Evolutionary conservation across 106 monocot species (phyloP).

Genomic region (Gastrodia elata): DNA sequence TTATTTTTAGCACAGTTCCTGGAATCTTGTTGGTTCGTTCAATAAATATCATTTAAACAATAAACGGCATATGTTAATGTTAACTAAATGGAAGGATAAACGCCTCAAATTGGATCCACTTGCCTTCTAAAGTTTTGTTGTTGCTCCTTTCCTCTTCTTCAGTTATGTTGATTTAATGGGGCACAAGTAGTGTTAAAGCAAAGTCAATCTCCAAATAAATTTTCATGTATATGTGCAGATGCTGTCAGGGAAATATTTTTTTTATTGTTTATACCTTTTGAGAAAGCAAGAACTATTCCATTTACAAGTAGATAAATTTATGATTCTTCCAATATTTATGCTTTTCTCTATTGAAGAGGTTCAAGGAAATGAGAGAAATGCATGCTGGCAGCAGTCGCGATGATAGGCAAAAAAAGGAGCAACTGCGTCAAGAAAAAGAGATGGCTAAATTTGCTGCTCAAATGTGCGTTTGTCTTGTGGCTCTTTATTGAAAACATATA

Average conservation of each 20-base stretch:
- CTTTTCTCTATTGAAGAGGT: conserved; percentile 41
- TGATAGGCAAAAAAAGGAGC: conserved; percentile 87
- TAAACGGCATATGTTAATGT: neutral
- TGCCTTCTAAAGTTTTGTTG: neutral
- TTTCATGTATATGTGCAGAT: neutral
- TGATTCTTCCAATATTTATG: neutral
- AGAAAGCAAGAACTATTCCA: neutral
- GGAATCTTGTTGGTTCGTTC: neutral
- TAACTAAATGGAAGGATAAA: neutral
- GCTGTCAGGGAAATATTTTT: neutral
- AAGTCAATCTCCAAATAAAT: neutral
- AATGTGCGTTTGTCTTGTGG: conserved; percentile 32
- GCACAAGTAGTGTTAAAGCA: neutral
- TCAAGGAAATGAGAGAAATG: conserved; percentile 99
- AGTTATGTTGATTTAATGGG: neutral
- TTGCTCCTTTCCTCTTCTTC: neutral
- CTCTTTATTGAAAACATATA: neutral
- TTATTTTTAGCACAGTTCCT: neutral
- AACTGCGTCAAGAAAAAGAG: conserved; percentile 94
- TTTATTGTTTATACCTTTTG: neutral
- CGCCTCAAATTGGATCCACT: neutral
- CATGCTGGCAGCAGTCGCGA: conserved; percentile 85
- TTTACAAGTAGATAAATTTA: neutral
- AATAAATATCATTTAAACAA: neutral
- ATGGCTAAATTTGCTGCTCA: conserved; percentile 90